Base-by-base conservation (phyloP, 2,329 filamentous ascomycete species). In the Epichloe sp. region DNA sequence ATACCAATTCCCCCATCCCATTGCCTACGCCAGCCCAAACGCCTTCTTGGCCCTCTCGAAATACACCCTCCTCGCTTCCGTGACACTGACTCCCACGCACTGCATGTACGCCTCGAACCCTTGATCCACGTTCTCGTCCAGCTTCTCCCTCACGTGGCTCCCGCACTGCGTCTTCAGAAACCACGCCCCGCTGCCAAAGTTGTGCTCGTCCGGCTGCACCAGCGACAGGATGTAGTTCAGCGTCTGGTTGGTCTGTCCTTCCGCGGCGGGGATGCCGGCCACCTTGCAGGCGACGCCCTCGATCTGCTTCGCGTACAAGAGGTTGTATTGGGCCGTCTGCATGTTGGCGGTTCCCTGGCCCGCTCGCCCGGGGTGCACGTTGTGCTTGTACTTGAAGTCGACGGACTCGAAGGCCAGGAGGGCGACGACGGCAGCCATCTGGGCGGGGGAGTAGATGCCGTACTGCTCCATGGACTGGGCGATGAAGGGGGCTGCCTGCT, bases 321-420 rank as follows among this genome's bases (percentile, higher is more conserved):
- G 54, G 60, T 77, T 77, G 64, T 55, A 76, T 2, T 51, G 42
- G 36, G 65, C 55, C 65, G 66, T 66, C 60, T 78, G 75, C 74
- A 78, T 75, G 63, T 78, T 78, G 54, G 69, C 70, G 2, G 86
- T 89, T 23, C 86, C 86, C 64, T 90, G 84, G 8, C 86, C 86
- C 0, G 82, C 74, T 0, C 68, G 61, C n/a, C 74, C 76, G 55
- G 71, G 68, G 36, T 49, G 56, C 58, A 80, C 71, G 67, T 89
- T 88, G 64, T 73, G 76, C 66, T 83, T 86, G 75, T 79, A 90
- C 59, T 77, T 74, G 68, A 90, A 86, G 55, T 82, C 74, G 21
- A 52, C 79, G 2, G 78, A 80, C 69, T 94, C 88, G 62, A 82
- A 82, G 11, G 83, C 78, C 70, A 87, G 84, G 60, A 88, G 72